Conservation (phyloP, 352 stramenopile species). For the Thalassiosira livingstoniorum region DNA sequence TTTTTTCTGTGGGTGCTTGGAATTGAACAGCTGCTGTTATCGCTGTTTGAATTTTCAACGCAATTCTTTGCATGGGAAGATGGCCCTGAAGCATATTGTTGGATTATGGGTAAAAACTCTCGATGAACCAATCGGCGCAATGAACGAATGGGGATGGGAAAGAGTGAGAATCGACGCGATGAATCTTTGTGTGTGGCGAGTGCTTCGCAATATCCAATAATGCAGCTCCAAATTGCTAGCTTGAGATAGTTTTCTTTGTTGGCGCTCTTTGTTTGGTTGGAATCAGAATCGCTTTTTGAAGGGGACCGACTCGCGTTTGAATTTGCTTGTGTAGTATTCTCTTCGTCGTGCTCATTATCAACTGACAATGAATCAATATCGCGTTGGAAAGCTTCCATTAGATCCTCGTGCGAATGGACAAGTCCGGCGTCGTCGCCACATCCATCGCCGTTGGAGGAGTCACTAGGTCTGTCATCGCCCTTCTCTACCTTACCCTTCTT, state of each 20-base stretch:
- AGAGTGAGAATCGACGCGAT: constrained; percentile 49
- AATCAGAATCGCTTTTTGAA: constrained; percentile 1
- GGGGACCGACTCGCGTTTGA: neutral
- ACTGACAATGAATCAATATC: constrained; percentile 26
- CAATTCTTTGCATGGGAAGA: neutral
- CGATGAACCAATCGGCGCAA: constrained; percentile 51
- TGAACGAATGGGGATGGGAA: constrained; percentile 60
- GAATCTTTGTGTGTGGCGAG: constrained; percentile 67
- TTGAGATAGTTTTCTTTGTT: constrained; percentile 47
- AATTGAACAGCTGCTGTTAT: neutral
- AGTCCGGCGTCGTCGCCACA: neutral
- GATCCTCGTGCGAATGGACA: constrained; percentile 46
- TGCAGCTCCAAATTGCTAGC: constrained; percentile 69
- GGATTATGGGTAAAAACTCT: constrained; percentile 58
- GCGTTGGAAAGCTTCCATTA: constrained; percentile 32
- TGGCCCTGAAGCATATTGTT: neutral
- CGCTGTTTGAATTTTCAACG: neutral
- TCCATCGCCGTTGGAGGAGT: neutral
- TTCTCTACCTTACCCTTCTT: neutral
- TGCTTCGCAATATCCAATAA: constrained; percentile 73
- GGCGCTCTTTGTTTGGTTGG: neutral
- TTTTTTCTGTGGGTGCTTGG: constrained; percentile 46
- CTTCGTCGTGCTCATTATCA: neutral
- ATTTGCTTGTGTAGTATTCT: neutral
- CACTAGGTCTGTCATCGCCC: neutral